phyloP scores from a whole-genome alignment of 176 grass and related monocot species.

The Eremochloa ophiuroides region DNA sequence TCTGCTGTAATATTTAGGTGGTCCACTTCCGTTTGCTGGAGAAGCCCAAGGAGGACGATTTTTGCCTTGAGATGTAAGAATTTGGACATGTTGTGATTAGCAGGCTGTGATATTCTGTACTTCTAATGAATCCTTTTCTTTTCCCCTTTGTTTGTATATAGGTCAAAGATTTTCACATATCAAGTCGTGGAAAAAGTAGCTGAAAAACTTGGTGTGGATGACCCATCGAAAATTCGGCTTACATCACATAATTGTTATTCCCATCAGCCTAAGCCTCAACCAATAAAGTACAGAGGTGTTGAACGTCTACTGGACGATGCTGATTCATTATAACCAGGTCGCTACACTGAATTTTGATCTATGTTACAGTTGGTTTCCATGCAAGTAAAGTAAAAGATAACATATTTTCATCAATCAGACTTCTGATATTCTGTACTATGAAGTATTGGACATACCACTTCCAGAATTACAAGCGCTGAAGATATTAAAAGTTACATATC shows the following conservation, averaged over 20 bases:
- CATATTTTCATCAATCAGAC: slow-evolving; percentile 55
- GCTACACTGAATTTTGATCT: slow-evolving; percentile 7
- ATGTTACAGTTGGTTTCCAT: not conserved
- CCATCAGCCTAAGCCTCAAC: slow-evolving; percentile 96
- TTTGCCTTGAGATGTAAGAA: slow-evolving; percentile 89
- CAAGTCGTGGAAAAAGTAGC: slow-evolving; percentile 98
- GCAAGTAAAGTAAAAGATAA: slow-evolving; percentile 6
- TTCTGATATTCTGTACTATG: slow-evolving; percentile 98
- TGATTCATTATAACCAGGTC: slow-evolving; percentile 99
- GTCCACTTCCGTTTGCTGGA: slow-evolving; percentile 92
- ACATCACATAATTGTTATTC: slow-evolving; percentile 99
- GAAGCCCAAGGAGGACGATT: slow-evolving; percentile 95
- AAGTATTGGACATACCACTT: slow-evolving; percentile 95
- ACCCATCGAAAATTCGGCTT: slow-evolving; percentile 93
- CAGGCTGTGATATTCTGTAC: slow-evolving; percentile 1
- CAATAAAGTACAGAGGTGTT: slow-evolving; percentile 89
- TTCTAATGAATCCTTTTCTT: slow-evolving; percentile 12
- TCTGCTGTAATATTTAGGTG: slow-evolving; percentile 59
- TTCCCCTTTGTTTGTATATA: slow-evolving; percentile 25
- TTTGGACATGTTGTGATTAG: slow-evolving; percentile 16
- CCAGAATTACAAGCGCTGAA: slow-evolving; percentile 96
- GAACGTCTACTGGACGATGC: slow-evolving; percentile 88
- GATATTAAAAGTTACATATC: slow-evolving; percentile 92
- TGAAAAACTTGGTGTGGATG: slow-evolving; percentile 73
- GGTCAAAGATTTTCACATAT: slow-evolving; percentile 91